These are phyloP conservation scores for Extremus antarcticus DNA, from an alignment of 495 filamentous ascomycete species.

Conservation along the genomic window DNA sequence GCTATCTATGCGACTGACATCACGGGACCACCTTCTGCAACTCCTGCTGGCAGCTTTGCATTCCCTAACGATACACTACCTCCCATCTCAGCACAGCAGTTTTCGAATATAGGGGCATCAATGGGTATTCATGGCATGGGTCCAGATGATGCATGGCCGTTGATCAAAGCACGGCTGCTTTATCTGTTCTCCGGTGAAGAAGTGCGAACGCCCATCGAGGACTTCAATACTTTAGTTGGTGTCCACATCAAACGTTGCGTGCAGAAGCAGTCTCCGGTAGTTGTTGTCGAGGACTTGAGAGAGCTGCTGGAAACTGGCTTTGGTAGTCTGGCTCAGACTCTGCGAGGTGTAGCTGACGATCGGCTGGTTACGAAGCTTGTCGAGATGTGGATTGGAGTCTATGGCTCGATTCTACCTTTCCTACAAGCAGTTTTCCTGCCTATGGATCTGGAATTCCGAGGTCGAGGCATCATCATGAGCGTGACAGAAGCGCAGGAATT, in stretches of 20 bases:
- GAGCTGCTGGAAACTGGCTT: conserved; percentile 78
- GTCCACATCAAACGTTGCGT: conserved; percentile 31
- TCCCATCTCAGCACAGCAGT: conserved; percentile 5
- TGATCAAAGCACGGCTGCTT: conserved; percentile 79
- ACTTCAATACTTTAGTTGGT: conserved; percentile 75
- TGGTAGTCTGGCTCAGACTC: conserved; percentile 66
- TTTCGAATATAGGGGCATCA: conserved; percentile 22
- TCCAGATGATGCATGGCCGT: conserved; percentile 89
- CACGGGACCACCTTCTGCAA: conserved; percentile 13
- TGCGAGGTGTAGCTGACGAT: conserved; percentile 68
- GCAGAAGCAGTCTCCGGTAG: conserved; percentile 26
- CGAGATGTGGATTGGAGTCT: conserved; percentile 86
- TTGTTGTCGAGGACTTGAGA: conserved; percentile 57
- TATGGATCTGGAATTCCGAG: conserved; percentile 86
- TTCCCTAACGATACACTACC: conserved; percentile 13
- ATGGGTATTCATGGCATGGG: conserved; percentile 73
- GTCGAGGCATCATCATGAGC: conserved; percentile 65
- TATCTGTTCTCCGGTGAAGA: conserved; percentile 91
- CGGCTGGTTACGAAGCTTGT: conserved; percentile 75
- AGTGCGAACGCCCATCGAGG: conserved; percentile 79
- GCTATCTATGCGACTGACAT: conserved; percentile 23
- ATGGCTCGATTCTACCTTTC: conserved; percentile 81
- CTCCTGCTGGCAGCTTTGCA: conserved; percentile 11
- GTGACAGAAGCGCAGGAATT: conserved; percentile 71
- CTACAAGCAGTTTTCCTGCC: conserved; percentile 94